phyloP scores from a whole-genome alignment of 495 filamentous ascomycete species.

The Geopyxis carbonaria region DNA sequence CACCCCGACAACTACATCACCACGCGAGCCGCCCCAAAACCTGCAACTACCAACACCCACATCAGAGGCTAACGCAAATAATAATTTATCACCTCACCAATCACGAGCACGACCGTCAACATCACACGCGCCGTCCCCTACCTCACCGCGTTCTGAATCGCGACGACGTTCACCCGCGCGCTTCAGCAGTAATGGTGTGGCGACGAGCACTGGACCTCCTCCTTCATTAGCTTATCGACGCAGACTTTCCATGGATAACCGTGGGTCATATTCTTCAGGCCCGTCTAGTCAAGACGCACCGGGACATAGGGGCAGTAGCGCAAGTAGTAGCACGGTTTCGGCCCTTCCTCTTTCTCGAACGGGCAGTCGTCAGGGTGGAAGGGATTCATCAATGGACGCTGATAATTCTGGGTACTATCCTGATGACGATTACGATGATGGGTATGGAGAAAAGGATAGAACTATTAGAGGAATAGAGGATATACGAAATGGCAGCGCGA shows the following conservation, averaged over 20 bases:
- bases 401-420: constrained; percentile 2
- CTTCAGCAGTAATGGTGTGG: constrained; percentile 27
- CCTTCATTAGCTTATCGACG: constrained; percentile 23
- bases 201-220: constrained; percentile 22
- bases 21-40: constrained; percentile 4
- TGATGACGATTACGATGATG: constrained; percentile 19
- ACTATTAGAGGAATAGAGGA: constrained; percentile 25
- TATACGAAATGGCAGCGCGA: constrained; percentile 10
- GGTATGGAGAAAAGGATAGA: constrained; percentile 23
- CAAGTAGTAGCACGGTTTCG: constrained; percentile 12
- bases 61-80: background rate
- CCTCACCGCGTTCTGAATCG: constrained; percentile 7
- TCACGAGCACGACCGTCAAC: constrained; percentile 8
- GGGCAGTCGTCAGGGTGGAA: constrained; percentile 9
- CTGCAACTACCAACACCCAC: background rate
- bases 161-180: constrained; percentile 14
- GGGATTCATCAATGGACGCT: background rate
- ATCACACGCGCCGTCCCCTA: constrained; percentile 9
- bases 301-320: constrained; percentile 5
- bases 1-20: constrained; percentile 1
- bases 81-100: constrained; percentile 1
- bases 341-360: constrained; percentile 10
- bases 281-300: constrained; percentile 14
- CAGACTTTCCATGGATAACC: constrained; percentile 21
- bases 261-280: background rate